Evolutionary conservation across 306 rosid genomes (phyloP), one percentile per base, ranked within the genome.

Genomic region (Cyclanthera cordifolia): DNA sequence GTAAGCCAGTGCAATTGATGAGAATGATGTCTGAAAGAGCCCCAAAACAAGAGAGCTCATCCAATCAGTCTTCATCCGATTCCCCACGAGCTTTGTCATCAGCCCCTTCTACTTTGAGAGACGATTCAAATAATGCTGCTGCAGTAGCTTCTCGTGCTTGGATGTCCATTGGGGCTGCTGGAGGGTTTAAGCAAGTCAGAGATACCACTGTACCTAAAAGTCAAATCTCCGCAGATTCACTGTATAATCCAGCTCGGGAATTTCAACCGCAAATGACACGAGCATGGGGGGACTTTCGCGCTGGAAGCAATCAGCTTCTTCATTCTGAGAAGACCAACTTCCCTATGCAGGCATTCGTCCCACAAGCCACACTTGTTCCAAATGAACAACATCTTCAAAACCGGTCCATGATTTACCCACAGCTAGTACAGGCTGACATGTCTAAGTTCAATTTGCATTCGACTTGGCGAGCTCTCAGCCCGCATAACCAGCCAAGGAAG

Each of bases 131-230:
- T 80, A 94, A 79, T 76, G 97, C 99, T 52, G 83, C 97, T 7
- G 95, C 93, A 7, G 89, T 87, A 32, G 91, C 99, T 67, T 95
- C 99, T 34, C 95, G 95, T 23, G 99, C 96, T 48, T 94, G 99
- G 99, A 94, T 94, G 97, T 90, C 99, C 12, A 79, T 90, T 25
- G 99, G 99, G 52, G 95, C 95, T 28, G 95, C 95, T 28, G 95
- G 90, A 77, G 88, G 91, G 8, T 87, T 86, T 80, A 94, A 85
- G 79, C 93, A 82, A 73, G 87, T 84, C 20, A 75, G 82, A 21
- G 97, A 90, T 32, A 85, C 85, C 14, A 74, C 85, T n/a, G n/a
- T n/a, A 71, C 83, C 95, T 9, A 85, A 81, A 67, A 81, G 54
- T 65, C 96, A 82, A 69, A 87, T 86, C 61, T 82, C 89, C 53